Evolutionary conservation across 2,329 filamentous ascomycete genomes (phyloP), one percentile per base, ranked within the genome.

Genomic region (Epichloe amarillans): DNA sequence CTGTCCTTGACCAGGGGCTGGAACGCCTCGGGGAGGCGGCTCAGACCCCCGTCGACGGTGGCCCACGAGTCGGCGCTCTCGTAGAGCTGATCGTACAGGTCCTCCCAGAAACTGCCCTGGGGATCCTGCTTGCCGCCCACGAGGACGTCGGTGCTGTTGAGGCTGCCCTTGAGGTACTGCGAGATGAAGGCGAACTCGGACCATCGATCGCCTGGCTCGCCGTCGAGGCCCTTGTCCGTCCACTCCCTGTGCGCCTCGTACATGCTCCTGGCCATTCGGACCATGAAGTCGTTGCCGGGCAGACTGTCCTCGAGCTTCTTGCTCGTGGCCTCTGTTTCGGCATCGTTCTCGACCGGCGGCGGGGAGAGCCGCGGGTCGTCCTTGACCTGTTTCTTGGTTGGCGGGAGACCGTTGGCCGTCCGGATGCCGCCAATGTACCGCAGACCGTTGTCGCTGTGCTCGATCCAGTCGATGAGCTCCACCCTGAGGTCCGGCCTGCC

Each of bases 401-500:
- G 79, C 0, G 79, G 72, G 4, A 73, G 64, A 1, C 79, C 78
- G 51, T 72, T 69, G 0, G 72, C 66, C 7, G 76, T 62, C 49
- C 73, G 72, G 50, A 70, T 66, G 4, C 72, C 69, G 54, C 71
- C 60, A 46, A 73, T 62, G 59, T 77, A 71, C 8, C 69, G 61
- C 33, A 82, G 73, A 0, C 74, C 70, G 51, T 85, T 85, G 2
- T 64, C 57, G 52, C 66, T 76, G 47, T 61, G 67, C 57, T 84
- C 77, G 38, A 79, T 74, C 78, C 79, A 84, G 1, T 74, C 72
- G 51, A 83, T 83, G 56, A 83, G 82, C 48, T 80, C 75, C 33
- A 83, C 72, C 15, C 67, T 70, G 37, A 74, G 65, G 44, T 72
- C 68, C 46, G 62, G 61, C 51, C 64, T 62, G 56, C 79, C 65